These are phyloP conservation scores for Podaxis pistillaris DNA, from an alignment of 768 basidiomycete genomes.

Conservation along the genomic window DNA sequence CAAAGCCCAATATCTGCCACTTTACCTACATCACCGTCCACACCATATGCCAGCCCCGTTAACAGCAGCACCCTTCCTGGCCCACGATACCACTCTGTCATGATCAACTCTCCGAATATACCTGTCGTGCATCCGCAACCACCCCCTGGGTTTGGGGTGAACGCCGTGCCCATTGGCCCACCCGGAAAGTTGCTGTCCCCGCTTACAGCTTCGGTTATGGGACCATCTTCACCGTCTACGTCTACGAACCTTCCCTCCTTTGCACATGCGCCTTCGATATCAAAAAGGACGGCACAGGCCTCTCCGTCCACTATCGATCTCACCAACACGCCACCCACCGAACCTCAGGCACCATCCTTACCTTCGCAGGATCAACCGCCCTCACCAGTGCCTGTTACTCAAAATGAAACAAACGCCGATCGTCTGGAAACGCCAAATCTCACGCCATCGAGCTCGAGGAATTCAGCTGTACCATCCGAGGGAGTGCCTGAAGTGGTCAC, in stretches of 20 bases:
- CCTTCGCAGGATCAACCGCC: background rate
- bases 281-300: background rate
- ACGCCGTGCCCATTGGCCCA: constrained; percentile 7
- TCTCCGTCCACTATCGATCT: background rate
- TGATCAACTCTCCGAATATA: background rate
- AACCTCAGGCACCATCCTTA: background rate
- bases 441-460: constrained; percentile 1
- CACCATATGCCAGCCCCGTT: background rate
- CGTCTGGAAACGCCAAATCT: background rate
- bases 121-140: background rate
- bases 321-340: background rate
- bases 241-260: background rate
- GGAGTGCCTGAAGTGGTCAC: constrained; percentile 8
- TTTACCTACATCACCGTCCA: background rate
- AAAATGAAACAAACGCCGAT: background rate
- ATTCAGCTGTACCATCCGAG: constrained; percentile 6
- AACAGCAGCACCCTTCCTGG: background rate
- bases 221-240: background rate
- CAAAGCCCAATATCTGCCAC: background rate
- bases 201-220: background rate
- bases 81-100: background rate
- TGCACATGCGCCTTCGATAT: background rate
- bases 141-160: background rate
- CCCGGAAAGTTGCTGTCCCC: constrained; percentile 4
- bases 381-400: background rate